phyloP scores from a whole-genome alignment of 148 eudicot genomes.

The Linanthus parryae region DNA sequence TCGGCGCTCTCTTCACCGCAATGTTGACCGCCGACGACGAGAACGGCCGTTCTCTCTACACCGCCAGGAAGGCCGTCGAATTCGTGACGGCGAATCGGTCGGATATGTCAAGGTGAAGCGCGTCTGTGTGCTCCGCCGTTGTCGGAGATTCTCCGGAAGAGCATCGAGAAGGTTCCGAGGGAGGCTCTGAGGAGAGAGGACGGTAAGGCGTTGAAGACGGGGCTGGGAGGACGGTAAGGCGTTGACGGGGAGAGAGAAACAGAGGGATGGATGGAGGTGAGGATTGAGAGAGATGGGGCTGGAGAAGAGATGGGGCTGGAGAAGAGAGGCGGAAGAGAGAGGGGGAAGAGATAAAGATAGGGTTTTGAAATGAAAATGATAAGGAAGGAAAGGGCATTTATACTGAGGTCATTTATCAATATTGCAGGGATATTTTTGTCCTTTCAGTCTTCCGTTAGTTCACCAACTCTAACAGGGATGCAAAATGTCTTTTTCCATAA shows the following conservation, averaged over 20 bases:
- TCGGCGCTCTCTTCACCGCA: conserved; percentile 64
- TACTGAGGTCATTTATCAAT: no score
- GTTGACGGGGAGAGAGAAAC: conserved; percentile 61
- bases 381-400: no score
- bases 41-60: conserved; percentile 45
- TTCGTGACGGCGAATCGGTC: conserved; percentile 31
- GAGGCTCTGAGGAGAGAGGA: conserved; percentile 28
- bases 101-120: conserved; percentile 25
- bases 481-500: no score
- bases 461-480: no score
- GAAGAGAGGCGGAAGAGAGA: no score
- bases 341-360: no score
- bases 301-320: no score
- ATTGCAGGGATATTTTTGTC: no score
- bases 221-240: conserved; percentile 28
- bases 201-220: conserved; percentile 33
- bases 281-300: no score
- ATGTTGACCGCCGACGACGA: conserved; percentile 51
- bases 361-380: no score
- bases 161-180: conserved; percentile 40
- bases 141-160: conserved; percentile 38
- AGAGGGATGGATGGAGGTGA: no score
- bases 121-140: conserved; percentile 28
- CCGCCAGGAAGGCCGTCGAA: conserved; percentile 43
- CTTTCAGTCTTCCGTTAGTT: no score